These are phyloP conservation scores for Monosporascus cannonballus DNA, from an alignment of 2,329 filamentous ascomycete species.

Conservation along the genomic window DNA sequence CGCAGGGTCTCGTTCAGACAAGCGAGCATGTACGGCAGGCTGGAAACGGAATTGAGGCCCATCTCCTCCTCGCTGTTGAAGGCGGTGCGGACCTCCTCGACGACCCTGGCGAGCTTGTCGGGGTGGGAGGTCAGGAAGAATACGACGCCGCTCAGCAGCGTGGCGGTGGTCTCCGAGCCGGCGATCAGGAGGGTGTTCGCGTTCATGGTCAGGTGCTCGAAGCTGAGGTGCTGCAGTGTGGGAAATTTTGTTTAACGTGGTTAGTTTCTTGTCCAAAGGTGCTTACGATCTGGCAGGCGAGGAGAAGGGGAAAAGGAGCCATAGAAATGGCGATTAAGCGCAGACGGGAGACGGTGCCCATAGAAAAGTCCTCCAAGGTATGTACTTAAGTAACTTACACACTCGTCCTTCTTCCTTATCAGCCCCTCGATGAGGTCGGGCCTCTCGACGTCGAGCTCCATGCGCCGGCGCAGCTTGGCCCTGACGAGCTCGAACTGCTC, in stretches of 20 bases:
- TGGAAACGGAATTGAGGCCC: constrained; percentile 24
- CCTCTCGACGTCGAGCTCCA: constrained; percentile 20
- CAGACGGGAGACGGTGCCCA: not conserved
- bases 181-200: constrained; percentile 33
- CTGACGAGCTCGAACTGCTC: constrained; percentile 15
- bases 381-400: constrained; percentile 1
- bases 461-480: constrained; percentile 21
- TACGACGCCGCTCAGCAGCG: constrained; percentile 32
- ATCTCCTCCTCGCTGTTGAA: constrained; percentile 35
- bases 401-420: constrained; percentile 21
- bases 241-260: not conserved
- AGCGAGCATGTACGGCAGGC: constrained; percentile 34
- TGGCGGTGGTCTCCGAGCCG: constrained; percentile 46
- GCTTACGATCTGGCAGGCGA: not conserved
- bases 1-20: constrained; percentile 36
- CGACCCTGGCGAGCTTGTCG: constrained; percentile 25
- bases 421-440: constrained; percentile 28
- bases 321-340: not conserved
- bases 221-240: constrained; percentile 7
- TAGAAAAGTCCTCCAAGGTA: too few species aligned
- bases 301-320: not conserved
- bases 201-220: constrained; percentile 17
- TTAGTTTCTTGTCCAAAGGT: too few species aligned
- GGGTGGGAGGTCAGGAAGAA: constrained; percentile 35
- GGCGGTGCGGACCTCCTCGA: constrained; percentile 31